phyloP scores from a whole-genome alignment of 1,284 basidiomycete genomes.

The Prillingera fragicola region DNA sequence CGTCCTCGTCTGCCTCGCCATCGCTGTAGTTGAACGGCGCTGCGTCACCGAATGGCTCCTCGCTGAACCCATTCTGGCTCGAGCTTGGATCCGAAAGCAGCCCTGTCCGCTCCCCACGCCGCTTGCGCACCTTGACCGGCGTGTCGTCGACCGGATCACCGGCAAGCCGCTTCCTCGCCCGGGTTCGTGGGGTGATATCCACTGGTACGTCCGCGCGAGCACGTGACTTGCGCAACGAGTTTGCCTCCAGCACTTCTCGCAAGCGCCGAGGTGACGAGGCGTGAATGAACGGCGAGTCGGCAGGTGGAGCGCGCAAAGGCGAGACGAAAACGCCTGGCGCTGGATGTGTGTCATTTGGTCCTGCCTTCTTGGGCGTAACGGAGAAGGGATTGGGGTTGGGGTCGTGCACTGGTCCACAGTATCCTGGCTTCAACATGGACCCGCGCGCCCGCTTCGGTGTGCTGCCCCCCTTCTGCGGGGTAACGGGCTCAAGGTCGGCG shows the following conservation, averaged over 20 bases:
- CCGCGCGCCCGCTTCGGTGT: neutral
- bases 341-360: too few relatives aligned
- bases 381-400: slow-evolving; percentile 43
- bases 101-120: slow-evolving; percentile 3
- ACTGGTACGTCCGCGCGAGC: neutral
- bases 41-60: too few relatives aligned
- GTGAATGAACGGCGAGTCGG: slow-evolving; percentile 37
- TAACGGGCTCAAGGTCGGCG: neutral
- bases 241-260: slow-evolving; percentile 35
- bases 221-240: slow-evolving; percentile 19
- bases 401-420: slow-evolving; percentile 36
- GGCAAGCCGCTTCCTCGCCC: slow-evolving; percentile 41
- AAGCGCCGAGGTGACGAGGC: slow-evolving; percentile 38
- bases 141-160: slow-evolving; percentile 44
- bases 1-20: slow-evolving; percentile 10
- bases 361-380: slow-evolving; percentile 18
- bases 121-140: slow-evolving; percentile 27
- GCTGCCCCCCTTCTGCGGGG: neutral
- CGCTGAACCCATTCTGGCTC: neutral
- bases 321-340: neutral
- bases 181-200: slow-evolving; percentile 42
- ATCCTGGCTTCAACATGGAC: slow-evolving; percentile 10
- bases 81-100: neutral
- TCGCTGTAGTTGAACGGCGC: too few relatives aligned
- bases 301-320: neutral